Evolutionary conservation across 345 rosid genomes (phyloP), one percentile per base, ranked within the genome.

Genomic region (Chamaenerion angustifolium): DNA sequence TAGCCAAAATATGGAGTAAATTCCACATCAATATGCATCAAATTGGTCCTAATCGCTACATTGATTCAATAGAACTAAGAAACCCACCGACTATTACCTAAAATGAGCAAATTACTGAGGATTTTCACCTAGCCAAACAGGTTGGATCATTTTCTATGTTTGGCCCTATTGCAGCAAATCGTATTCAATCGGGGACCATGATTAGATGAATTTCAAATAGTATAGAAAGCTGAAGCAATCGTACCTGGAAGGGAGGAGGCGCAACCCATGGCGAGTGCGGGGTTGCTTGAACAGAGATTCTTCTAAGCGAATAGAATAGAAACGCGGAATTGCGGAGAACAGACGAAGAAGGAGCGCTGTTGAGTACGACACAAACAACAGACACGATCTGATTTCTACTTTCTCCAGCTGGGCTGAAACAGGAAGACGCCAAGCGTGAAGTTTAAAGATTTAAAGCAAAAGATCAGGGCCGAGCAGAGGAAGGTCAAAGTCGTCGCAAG

Each of bases 241-340:
- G 58, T 65, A 82, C 95, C 90, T 56, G 90, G 97, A 64, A 82
- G 78, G 61, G 97, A 89, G 67, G 88, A 75, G 55, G 88, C 61
- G 68, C 97, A 89, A 61, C 97, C 97, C 97, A 85, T 89, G 58
- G 49, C 27, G 12, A 40, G 40, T 17, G 11, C 15, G 25, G 12
- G 43, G 37, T 31, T 31, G 37, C 37, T 31, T 31, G 43, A 40
- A 19, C 19, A 15, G 12, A n/a, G 23, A n/a, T 10, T 12, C 12
- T 40, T 21, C 11, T 17, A 10, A 2, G 43, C 43, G 31, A 15
- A 17, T 8, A 16, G 31, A 14, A 4, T 45, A 12, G 35, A 25
- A 14, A 8, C 16, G 15, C 8, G 8, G 46, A 11, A 10, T 43
- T 6, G 46, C 37, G 31, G 40, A 12, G 16, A 31, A 31, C 37